Percentiles rank a stretch among this genome's conserved stretches.
Conservation (phyloP, 305 asterid genomes). For the Solanum aculeatissimum region DNA sequence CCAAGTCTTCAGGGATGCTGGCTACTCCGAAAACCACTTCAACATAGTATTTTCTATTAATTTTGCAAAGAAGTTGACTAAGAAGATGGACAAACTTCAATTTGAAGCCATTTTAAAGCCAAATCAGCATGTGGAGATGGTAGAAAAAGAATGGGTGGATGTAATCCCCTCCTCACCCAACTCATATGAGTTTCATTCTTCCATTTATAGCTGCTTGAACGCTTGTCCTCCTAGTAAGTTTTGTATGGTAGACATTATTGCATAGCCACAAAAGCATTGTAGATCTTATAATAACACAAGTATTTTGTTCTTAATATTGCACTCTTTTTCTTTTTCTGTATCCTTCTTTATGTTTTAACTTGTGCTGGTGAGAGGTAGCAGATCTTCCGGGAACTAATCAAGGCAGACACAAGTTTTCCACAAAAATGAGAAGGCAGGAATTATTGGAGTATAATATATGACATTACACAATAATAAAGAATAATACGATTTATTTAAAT, state of each 20-base stretch:
- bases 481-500: too few species aligned
- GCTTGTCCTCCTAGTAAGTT: constrained; percentile 35
- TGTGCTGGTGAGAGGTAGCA: background rate
- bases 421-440: background rate
- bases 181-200: constrained; percentile 60
- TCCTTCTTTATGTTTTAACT: background rate
- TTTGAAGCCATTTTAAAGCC: constrained; percentile 38
- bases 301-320: background rate
- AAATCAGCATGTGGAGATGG: constrained; percentile 39
- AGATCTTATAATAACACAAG: background rate
- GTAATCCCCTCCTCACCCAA: constrained; percentile 52
- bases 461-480: too few species aligned
- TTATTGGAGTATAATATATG: background rate
- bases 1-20: constrained; percentile 18
- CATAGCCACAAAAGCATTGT: background rate
- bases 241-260: constrained; percentile 39
- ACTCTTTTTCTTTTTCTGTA: background rate
- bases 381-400: background rate
- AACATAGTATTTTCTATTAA: constrained; percentile 49
- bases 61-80: constrained; percentile 47
- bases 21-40: constrained; percentile 25
- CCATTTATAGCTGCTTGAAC: constrained; percentile 54
- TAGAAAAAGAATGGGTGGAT: constrained; percentile 65
- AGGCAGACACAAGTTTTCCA: background rate
- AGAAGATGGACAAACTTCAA: constrained; percentile 38